Evolutionary conservation across 805 yeast species (phyloP), one percentile per base, ranked within the genome.

Genomic region (Wickerhamomyces tratensis): DNA sequence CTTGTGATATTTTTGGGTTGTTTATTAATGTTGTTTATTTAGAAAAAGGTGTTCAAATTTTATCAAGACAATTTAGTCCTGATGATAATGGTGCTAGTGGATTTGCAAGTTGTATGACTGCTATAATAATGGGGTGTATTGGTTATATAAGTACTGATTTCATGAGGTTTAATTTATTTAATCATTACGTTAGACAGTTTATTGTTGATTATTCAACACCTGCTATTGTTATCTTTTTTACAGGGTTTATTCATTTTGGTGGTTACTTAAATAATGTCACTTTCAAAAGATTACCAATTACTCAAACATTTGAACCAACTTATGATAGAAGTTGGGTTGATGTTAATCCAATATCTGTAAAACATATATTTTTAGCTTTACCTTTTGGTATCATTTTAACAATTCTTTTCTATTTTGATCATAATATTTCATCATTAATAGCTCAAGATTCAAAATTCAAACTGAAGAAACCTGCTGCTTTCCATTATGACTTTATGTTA

Each of bases 201-300:
- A 71, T 93, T 33, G 76, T 79, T 12, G 98, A 91, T 59, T 91
- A 93, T 57, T 82, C 95, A 1, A 82, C 89, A 2, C 95, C 96
- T 1, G 54, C 79, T 12, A 69, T 81, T 25, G 95, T 93, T 14
- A 73, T 93, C 4, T 91, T 91, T 59, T 93, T 93, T 71, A 82
- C 96, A 0, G 96, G 95, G 1, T 87, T 91, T 51, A 74, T 80
- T n/a, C 95, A 86, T 65, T 88, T 91, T 63, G 96, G 96, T 5
- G 94, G 94, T 1, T 71, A 73, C 38, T 64, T 91, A 45, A 52
- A 68, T n/a, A 56, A 68, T 25, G 75, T 85, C 1, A 49, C 70
- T 12, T 70, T 91, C 49, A 74, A 76, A 31, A 71, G 64, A 39
- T 67, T 93, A 35, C 93, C 94, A 2, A 79, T 78, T 14, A 74